Evolutionary conservation across 306 rosid genomes (phyloP).

Genomic region (Pueraria montana): DNA sequence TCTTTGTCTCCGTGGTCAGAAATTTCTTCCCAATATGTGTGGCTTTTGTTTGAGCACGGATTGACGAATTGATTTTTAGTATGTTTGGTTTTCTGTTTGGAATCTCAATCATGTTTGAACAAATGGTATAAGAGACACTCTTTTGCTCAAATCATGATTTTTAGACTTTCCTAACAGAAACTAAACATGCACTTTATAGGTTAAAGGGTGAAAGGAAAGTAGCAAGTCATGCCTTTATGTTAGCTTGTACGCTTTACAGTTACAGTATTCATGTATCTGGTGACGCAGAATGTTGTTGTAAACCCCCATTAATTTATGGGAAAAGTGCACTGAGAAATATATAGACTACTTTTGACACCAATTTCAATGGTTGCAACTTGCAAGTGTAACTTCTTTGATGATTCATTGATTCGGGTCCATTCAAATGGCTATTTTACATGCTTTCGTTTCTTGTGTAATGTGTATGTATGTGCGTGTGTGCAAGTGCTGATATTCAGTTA

Average conservation of each 20-base stretch:
- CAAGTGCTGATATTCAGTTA: neutral
- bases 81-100: constrained; percentile 15
- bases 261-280: constrained; percentile 30
- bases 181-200: constrained; percentile 26
- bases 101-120: constrained; percentile 31
- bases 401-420: neutral
- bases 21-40: constrained; percentile 38
- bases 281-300: constrained; percentile 43
- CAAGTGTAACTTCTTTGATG: neutral
- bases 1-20: constrained; percentile 62
- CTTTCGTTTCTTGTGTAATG: neutral
- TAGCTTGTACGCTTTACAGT: neutral
- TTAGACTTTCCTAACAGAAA: constrained; percentile 21
- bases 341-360: constrained; percentile 7
- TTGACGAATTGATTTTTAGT: constrained; percentile 36
- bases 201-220: constrained; percentile 16
- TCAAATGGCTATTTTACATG: neutral
- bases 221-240: constrained; percentile 3
- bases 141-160: constrained; percentile 13
- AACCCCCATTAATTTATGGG: constrained; percentile 44
- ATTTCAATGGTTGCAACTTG: constrained; percentile 23
- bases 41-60: constrained; percentile 47
- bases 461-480: neutral
- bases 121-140: constrained; percentile 7
- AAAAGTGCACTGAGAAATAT: constrained; percentile 27